Conservation (phyloP, 2,329 filamentous ascomycete genomes). For the Penicillium brevicompactum region DNA sequence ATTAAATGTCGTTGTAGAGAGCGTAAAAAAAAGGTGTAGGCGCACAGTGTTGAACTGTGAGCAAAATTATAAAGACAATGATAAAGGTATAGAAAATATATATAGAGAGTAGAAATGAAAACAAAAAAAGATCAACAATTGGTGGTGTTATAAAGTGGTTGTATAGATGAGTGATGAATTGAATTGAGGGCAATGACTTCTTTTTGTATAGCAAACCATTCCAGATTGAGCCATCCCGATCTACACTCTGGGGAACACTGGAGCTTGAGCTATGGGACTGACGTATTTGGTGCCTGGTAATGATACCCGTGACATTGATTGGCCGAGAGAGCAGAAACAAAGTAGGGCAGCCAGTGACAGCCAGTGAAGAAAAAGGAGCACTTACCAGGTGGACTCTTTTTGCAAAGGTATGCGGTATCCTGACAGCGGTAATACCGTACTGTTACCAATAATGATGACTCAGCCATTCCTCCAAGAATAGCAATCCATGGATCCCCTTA, state of each 20-base stretch:
- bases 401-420: neutral
- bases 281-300: slow-evolving; percentile 30
- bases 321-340: slow-evolving; percentile 9
- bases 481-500: neutral
- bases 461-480: slow-evolving; percentile 27
- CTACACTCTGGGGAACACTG: slow-evolving; percentile 25
- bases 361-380: neutral
- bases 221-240: slow-evolving; percentile 27
- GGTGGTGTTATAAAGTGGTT: slow-evolving; percentile 1
- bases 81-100: slow-evolving; percentile 5
- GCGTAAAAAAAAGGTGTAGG: slow-evolving; percentile 5
- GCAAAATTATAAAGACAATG: slow-evolving; percentile 13
- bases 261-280: slow-evolving; percentile 23
- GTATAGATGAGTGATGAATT: slow-evolving; percentile 5
- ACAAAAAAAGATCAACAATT: neutral
- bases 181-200: slow-evolving; percentile 10
- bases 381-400: neutral
- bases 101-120: slow-evolving; percentile 3
- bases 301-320: slow-evolving; percentile 13
- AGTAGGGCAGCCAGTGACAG: slow-evolving; percentile 26
- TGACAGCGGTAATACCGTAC: neutral
- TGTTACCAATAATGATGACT: slow-evolving; percentile 18
- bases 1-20: slow-evolving; percentile 1
- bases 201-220: slow-evolving; percentile 30
- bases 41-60: slow-evolving; percentile 28